Evolutionary conservation across 305 asterid genomes (phyloP), one percentile per base, ranked within the genome.

Genomic region (Ilex paraguariensis): DNA sequence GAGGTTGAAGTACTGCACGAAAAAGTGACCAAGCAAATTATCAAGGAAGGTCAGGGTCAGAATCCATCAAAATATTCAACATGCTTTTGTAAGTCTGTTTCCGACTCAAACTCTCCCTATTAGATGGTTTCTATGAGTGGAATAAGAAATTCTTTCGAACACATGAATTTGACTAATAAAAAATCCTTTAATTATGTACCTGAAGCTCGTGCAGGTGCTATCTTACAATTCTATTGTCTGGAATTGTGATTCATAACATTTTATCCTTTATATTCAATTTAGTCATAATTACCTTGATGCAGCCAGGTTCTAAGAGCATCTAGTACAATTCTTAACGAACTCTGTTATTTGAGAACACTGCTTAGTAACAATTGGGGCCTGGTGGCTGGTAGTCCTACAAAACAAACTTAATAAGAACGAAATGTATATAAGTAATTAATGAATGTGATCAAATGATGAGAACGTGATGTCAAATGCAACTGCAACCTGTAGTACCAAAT

Each of bases 21-120:
- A 71, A 93, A 93, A 77, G 97, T 93, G 70, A 81, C 73, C 10
- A 93, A 87, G 85, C 96, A 90, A 73, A 77, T 87, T 61, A 72
- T 87, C 13, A 93, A 84, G 78, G 97, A 93, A 74, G 95, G 96
- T 56, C 90, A 83, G 69, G 99, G 95, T 65, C 92, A 83, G 80
- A 90, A 84, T 82, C 97, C 99, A 63, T 81, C 99, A 50, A 93
- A 90, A 71, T 90, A 90, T 71, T 88, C 99, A 14, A 93, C 96
- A 63, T 93, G 99, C 83, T 93, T 93, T 63, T 59, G 99, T 93
- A 84, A 86, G 95, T 80, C 52, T 13, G 31, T 48, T 40, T 52
- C 54, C 36, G 32, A 33, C 42, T 62, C 60, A 66, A 31, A 48
- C 32, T 61, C 52, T 60, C 54, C 50, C 40, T 58, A 58, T 60